Evolutionary conservation across 1,284 basidiomycete genomes (phyloP), one percentile per base, ranked within the genome.

Genomic region (Ganoderma lucidum): DNA sequence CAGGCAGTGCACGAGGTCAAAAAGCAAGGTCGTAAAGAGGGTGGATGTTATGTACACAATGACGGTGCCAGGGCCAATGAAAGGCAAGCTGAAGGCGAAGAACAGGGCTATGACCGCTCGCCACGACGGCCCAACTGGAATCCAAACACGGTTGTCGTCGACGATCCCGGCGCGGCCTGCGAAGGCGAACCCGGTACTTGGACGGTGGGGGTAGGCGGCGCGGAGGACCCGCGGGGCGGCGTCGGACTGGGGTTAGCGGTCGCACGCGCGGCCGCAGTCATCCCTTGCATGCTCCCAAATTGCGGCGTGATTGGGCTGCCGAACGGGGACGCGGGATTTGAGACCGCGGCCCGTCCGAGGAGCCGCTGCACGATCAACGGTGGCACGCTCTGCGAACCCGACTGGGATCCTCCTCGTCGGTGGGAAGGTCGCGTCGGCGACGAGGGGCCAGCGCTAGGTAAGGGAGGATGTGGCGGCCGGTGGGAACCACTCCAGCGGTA

Each of bases 381-480:
- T 53, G 74, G 70, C 30, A 72, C 68, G 44, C 45, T 66, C 69
- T 73, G 72, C 44, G 74, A 72, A 35, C 66, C 67, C 6, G 63
- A 44, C 15, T 56, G 56, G 19, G 72, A 71, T 6, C 59, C 64
- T 19, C 68, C 67, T n/a, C 68, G 67, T 4, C 65, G 62, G 62
- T 75, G 75, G 41, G 70, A 60, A 2, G 62, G 42, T 8, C 65
- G 67, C 41, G 72, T 67, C 4, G 74, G 71, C 23, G 73, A 72
- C 12, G 72, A 42, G 23, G 72, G 69, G 15, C 67, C 69, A 19
- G 73, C 60, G 32, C 68, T 69, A 61, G 88, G 87, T 28, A 88
- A 76, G 3, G 87, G 88, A 1, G 88, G 88, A 65, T 88, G 87
- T 3, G 84, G 83, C 23, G 83, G 83, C 37, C 85, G 82, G 65